Base-by-base conservation (phyloP, 78 protist genomes). In the Speleostelium caveatum region DNA sequence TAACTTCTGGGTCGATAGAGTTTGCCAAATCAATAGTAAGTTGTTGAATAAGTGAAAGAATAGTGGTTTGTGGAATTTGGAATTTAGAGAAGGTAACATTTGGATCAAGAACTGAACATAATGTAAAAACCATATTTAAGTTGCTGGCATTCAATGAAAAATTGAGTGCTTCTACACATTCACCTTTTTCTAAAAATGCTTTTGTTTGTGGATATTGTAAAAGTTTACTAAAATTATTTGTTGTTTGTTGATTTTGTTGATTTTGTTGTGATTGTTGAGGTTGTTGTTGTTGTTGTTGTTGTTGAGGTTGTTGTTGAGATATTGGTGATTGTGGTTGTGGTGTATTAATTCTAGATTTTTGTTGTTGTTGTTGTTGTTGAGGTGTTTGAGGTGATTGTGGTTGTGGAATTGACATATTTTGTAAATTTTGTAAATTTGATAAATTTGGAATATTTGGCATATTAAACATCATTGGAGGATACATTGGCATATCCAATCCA, bases 31-130 rank as follows among this genome's bases (percentile, higher is more conserved):
- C 75, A 36, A 65, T 56, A 4, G 91, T 63, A 6, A 83, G 68
- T 83, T 83, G 91, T 56, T 83, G 91, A 19, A 83, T 69, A 30
- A 83, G 42, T 16, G 91, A 83, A 8, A 83, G 21, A 24, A 69
- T 83, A 26, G 67, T 83, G 6, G 68, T 39, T 59, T 67, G 67
- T 28, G 63, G 91, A 5, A 73, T 3, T 16, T 17, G 4, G 60
- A 51, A 51, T 41, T 67, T 83, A 16, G 72, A 51, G n/a, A 41
- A 69, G 7, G 69, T 51, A 22, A 28, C 71, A 24, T 33, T 3
- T 59, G 91, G 77, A 33, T 83, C 91, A 0, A 69, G 17, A 30
- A 22, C 38, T 17, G 91, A 56, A 69, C 91, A 83, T 14, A 83
- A 49, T 33, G 42, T 59, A 26, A 60, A 71, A 16, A 83, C 91